Conservation (phyloP, 495 filamentous ascomycete genomes). For the Darksidea phi region DNA sequence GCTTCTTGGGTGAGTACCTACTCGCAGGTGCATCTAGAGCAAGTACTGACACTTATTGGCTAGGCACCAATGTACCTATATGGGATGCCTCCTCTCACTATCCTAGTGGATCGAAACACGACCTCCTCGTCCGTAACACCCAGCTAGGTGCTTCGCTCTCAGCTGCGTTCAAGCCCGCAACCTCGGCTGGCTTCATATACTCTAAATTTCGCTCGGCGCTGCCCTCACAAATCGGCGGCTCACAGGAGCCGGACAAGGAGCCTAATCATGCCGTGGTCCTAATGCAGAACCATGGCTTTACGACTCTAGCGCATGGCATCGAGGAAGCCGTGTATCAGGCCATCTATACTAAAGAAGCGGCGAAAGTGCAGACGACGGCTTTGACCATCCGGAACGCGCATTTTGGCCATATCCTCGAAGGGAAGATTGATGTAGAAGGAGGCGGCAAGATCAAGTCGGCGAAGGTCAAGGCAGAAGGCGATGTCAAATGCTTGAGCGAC, state of each 20-base stretch:
- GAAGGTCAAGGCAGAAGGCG: constrained; percentile 40
- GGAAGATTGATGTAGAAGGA: constrained; percentile 34
- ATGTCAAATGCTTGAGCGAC: constrained; percentile 41
- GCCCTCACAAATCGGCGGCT: constrained; percentile 24
- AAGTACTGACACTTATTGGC: not conserved
- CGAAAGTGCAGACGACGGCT: constrained; percentile 39
- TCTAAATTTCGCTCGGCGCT: constrained; percentile 32
- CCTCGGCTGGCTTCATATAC: constrained; percentile 36
- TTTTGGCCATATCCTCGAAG: constrained; percentile 34
- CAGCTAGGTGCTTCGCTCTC: constrained; percentile 50
- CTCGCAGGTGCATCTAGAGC: not conserved
- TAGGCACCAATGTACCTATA: constrained; percentile 36
- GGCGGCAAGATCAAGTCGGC: constrained; percentile 42
- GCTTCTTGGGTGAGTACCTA: constrained; percentile 47
- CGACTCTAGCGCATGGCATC: constrained; percentile 36
- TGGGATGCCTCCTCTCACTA: constrained; percentile 41
- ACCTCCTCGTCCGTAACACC: constrained; percentile 46
- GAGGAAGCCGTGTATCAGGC: constrained; percentile 42
- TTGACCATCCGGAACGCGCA: constrained; percentile 37
- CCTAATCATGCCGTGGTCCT: constrained; percentile 40
- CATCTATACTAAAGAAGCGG: constrained; percentile 42
- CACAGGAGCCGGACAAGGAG: constrained; percentile 21
- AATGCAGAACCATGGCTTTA: constrained; percentile 45
- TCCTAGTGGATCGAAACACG: constrained; percentile 37
- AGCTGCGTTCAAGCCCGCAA: constrained; percentile 39